Percentiles rank a stretch among this genome's conserved stretches.
phyloP scores from a whole-genome alignment of 495 filamentous ascomycete species.

The Hypoxylon crocopeplum region DNA sequence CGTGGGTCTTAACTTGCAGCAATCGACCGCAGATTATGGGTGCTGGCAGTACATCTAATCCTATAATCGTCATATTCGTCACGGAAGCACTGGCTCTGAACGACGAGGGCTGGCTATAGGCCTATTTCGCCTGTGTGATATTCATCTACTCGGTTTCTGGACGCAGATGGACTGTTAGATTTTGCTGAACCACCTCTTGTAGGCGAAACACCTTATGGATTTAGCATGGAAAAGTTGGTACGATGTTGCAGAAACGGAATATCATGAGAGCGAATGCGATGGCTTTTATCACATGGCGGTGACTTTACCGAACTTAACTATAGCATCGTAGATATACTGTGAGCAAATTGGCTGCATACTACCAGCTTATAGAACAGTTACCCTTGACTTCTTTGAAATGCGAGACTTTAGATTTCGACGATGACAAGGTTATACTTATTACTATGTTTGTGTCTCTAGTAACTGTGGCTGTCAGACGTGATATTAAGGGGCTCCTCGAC shows the following conservation, averaged over 20 bases:
- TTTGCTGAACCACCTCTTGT: background rate
- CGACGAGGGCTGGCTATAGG: background rate
- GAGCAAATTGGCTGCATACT: background rate
- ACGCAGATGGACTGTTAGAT: conserved; percentile 7
- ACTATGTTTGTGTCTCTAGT: too few species aligned
- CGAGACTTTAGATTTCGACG: too few species aligned
- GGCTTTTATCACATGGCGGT: background rate
- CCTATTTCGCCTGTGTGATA: background rate
- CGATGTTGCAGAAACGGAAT: background rate
- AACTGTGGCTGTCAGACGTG: too few species aligned
- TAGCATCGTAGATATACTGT: background rate
- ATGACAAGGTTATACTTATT: too few species aligned
- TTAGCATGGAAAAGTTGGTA: conserved; percentile 6
- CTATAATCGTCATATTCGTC: background rate
- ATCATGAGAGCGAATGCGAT: background rate
- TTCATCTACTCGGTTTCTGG: conserved; percentile 18
- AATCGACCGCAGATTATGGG: background rate
- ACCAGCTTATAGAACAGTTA: too few species aligned
- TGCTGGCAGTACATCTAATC: conserved; percentile 35
- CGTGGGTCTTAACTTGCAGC: conserved; percentile 21
- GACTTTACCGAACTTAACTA: background rate
- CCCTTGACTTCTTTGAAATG: too few species aligned
- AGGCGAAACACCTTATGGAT: conserved; percentile 7
- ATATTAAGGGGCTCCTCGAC: too few species aligned
- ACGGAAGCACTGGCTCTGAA: background rate